phyloP scores from a whole-genome alignment of 1,284 basidiomycete species.

The Cerioporus squamosus region DNA sequence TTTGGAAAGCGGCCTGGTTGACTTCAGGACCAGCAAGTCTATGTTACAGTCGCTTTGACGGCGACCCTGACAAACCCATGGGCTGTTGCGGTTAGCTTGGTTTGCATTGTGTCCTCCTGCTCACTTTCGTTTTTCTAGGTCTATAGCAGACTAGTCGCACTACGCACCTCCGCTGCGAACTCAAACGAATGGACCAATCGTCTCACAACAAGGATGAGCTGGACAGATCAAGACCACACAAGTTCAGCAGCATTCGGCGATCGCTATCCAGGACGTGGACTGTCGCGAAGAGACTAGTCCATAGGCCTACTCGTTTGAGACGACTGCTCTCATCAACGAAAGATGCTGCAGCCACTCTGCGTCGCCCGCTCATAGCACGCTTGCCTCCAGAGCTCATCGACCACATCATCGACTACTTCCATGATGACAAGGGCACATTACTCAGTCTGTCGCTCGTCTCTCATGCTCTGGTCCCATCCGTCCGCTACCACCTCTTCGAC shows the following conservation, averaged over 20 bases:
- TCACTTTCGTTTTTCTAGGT: too few species aligned
- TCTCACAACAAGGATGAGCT: not conserved
- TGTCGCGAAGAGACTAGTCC: not conserved
- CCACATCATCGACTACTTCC: conserved; percentile 31
- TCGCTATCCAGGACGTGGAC: conserved; percentile 4
- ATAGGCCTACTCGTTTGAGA: not conserved
- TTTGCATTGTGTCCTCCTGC: too few species aligned
- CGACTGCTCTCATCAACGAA: too few species aligned
- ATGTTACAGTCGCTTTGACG: too few species aligned
- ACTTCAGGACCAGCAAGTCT: too few species aligned
- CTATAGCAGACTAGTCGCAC: too few species aligned
- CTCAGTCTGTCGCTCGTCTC: conserved; percentile 25
- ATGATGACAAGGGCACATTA: conserved; percentile 26
- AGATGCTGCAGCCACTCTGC: too few species aligned
- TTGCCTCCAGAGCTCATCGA: conserved; percentile 32
- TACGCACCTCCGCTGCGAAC: too few species aligned
- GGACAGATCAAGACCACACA: not conserved
- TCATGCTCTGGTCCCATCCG: conserved; percentile 7
- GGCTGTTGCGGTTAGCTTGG: too few species aligned
- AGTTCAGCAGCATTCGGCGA: not conserved
- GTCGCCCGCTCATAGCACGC: not conserved
- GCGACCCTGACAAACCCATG: too few species aligned
- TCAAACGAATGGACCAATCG: not conserved
- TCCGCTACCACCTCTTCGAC: conserved; percentile 18
- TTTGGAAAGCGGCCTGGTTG: too few species aligned